Conservation (phyloP, 768 basidiomycete genomes). For the Lanmaoa pseudosensibilis region DNA sequence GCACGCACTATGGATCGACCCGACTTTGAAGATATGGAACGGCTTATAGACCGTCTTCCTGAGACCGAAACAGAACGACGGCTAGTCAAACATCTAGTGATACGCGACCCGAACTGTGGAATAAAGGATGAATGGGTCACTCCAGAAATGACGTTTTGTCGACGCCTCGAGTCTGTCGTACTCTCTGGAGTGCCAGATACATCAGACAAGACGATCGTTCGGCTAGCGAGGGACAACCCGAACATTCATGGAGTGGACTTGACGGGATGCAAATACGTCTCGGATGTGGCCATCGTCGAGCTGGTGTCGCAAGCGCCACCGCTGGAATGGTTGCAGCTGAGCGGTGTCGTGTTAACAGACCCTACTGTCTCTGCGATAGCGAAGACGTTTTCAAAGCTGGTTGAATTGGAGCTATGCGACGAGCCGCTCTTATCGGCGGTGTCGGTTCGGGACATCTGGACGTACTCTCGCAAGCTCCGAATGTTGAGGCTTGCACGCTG, state of each 20-base stretch:
- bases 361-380: slow-evolving; percentile 66
- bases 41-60: slow-evolving; percentile 59
- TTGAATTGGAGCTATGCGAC: slow-evolving; percentile 78
- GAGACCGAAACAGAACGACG: slow-evolving; percentile 55
- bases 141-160: slow-evolving; percentile 53
- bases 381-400: slow-evolving; percentile 69
- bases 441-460: slow-evolving; percentile 80
- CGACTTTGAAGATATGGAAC: slow-evolving; percentile 54
- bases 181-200: slow-evolving; percentile 67
- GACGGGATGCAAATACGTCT: slow-evolving; percentile 69
- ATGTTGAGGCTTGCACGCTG: slow-evolving; percentile 79
- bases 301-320: slow-evolving; percentile 66
- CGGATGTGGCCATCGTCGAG: slow-evolving; percentile 75
- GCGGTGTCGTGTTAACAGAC: slow-evolving; percentile 63
- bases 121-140: slow-evolving; percentile 64
- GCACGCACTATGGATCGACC: slow-evolving; percentile 23
- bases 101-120: slow-evolving; percentile 41
- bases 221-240: slow-evolving; percentile 60
- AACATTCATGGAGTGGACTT: slow-evolving; percentile 77
- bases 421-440: slow-evolving; percentile 66
- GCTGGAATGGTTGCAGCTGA: slow-evolving; percentile 74
- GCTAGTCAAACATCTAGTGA: slow-evolving; percentile 57
- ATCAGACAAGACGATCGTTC: slow-evolving; percentile 66
- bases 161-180: slow-evolving; percentile 65
- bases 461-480: slow-evolving; percentile 74